Percentiles rank a stretch among this genome's conserved stretches.
These are phyloP conservation scores for Lichtheimia corymbifera DNA, from an alignment of 371 early-diverging fungal species.

Conservation along the genomic window DNA sequence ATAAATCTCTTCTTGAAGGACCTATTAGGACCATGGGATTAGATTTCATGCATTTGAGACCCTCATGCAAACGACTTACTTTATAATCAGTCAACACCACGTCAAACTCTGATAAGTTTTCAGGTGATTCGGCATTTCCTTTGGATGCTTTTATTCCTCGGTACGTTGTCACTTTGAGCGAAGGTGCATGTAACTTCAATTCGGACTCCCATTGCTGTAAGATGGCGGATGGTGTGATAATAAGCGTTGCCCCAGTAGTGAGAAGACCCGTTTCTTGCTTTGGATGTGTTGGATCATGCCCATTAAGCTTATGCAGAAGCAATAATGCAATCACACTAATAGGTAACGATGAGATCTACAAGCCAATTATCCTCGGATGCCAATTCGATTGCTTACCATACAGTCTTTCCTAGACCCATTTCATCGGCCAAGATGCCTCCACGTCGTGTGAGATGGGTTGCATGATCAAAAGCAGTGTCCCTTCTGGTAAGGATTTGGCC, in stretches of 20 bases:
- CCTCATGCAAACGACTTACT: constrained; percentile 9
- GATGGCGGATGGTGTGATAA: constrained; percentile 66
- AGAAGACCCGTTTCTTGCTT: constrained; percentile 10
- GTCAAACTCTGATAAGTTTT: constrained; percentile 45
- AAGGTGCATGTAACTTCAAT: constrained; percentile 51
- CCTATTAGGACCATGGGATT: constrained; percentile 6
- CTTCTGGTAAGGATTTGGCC: constrained; percentile 1
- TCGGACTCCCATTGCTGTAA: constrained; percentile 68
- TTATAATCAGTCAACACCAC: constrained; percentile 64
- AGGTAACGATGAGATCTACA: neutral
- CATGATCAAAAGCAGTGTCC: constrained; percentile 4
- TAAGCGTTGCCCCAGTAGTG: constrained; percentile 54
- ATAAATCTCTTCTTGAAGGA: constrained; percentile 55
- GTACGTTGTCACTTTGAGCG: constrained; percentile 32
- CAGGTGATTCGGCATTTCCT: constrained; percentile 15
- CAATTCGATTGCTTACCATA: constrained; percentile 28
- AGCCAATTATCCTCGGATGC: too few relatives aligned
- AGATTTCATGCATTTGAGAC: neutral
- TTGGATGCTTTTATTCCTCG: constrained; percentile 19
- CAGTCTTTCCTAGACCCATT: constrained; percentile 76
- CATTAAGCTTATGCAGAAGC: constrained; percentile 27
- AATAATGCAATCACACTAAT: constrained; percentile 54
- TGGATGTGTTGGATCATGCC: constrained; percentile 4
- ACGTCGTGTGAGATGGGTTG: neutral
- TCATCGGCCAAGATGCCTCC: constrained; percentile 60